phyloP scores from a whole-genome alignment of 495 filamentous ascomycete species.

The Xanthoparmelia taractica region DNA sequence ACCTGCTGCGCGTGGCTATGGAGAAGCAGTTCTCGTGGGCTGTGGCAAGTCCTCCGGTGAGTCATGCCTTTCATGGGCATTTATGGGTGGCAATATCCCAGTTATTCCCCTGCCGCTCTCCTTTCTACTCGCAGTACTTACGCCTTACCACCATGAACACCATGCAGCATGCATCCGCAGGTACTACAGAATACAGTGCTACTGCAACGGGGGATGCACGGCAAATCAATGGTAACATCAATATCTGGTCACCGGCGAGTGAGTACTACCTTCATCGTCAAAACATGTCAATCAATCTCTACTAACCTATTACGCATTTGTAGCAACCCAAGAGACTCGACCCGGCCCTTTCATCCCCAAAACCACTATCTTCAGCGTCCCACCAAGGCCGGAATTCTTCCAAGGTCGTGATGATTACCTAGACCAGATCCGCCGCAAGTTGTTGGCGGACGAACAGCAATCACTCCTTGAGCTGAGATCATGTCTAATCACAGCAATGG shows the following conservation, averaged over 20 bases:
- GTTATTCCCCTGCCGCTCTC: background rate
- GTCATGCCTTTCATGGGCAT: background rate
- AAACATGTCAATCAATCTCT: background rate
- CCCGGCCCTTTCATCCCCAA: background rate
- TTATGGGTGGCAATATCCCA: background rate
- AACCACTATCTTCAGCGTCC: background rate
- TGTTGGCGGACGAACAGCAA: background rate
- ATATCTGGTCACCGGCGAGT: background rate
- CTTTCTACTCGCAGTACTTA: background rate
- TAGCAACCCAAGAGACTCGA: background rate
- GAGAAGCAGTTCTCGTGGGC: background rate
- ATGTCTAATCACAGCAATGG: conserved; percentile 4
- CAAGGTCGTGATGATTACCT: background rate
- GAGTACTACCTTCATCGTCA: background rate
- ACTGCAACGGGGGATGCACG: background rate
- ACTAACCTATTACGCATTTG: background rate
- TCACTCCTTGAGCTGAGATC: background rate
- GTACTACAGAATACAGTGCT: background rate
- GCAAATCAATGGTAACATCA: background rate
- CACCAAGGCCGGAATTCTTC: background rate
- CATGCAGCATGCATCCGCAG: background rate
- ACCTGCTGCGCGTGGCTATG: background rate
- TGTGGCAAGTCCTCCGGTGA: background rate
- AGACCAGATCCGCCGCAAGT: background rate
- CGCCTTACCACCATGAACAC: background rate